Evolutionary conservation across 257 asterid species (phyloP), one percentile per base, ranked within the genome.

Genomic region (Nicotiana tomentosiformis): DNA sequence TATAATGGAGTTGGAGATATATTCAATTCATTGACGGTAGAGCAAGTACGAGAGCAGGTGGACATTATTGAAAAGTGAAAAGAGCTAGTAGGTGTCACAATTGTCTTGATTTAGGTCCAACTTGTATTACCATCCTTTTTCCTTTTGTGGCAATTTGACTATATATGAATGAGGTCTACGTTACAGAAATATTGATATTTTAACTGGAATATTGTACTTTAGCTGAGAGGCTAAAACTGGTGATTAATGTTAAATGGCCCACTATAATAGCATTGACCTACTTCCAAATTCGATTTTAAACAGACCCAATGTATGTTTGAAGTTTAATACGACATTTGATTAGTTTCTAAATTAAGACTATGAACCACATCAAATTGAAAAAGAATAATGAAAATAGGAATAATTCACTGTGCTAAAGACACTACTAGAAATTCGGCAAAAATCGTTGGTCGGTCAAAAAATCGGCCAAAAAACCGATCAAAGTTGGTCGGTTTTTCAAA

Each of bases 1-100:
- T 5, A 12, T 60, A 58, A 66, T 81, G 87, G 89, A 82, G 85
- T 84, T 68, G 85, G 87, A 81, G 51, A 43, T 43, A 81, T 68
- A 80, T 11, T 23, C 4, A 46, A 76, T 29, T 51, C 18, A 56
- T 76, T 51, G 64, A 51, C 29, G 20, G 0, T 26, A 51, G 81
- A 77, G 89, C 85, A 81, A 83, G 85, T 83, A 81, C 80, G 87
- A 46, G 72, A 12, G 65, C 43, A 33, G 80, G 80, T 76, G 8
- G 64, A 51, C 64, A 76, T 76, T 26, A 51, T 76, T 29, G 29
- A 76, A 51, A 51, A 49, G 43, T 26, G 62, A 26, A 35, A 15
- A 26, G 64, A 53, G 17, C 7, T 53, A 26, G 80, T 76, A 46
- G 79, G 61, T 53, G 58, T 15, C 58, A 53, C 18, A 14, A 4